Conservation (phyloP, 2,329 filamentous ascomycete genomes). For the Colletotrichum cuscutae region DNA sequence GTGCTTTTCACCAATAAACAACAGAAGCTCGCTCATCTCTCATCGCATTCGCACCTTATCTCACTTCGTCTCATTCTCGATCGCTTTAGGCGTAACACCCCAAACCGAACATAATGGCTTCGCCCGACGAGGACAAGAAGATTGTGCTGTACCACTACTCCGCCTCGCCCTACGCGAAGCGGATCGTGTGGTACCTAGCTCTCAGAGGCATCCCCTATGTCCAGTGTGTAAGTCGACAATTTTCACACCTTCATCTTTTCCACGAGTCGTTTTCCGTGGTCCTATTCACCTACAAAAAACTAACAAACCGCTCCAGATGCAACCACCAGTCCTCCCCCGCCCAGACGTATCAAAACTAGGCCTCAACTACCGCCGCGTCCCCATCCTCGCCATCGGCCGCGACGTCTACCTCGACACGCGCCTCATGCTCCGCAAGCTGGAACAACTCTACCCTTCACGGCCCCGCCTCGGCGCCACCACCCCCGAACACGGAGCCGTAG, state of each 20-base stretch:
- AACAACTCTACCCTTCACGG: conserved; percentile 61
- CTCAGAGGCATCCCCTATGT: conserved; percentile 73
- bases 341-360: conserved; percentile 71
- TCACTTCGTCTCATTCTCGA: background rate
- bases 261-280: too few relatives aligned
- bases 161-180: conserved; percentile 71
- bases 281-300: background rate
- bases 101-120: conserved; percentile 12
- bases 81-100: background rate
- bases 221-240: conserved; percentile 69
- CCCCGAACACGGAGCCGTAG: conserved; percentile 55
- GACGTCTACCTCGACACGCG: conserved; percentile 78
- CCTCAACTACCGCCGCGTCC: conserved; percentile 75
- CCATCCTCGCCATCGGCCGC: conserved; percentile 72
- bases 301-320: conserved; percentile 56
- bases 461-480: conserved; percentile 49
- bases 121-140: background rate
- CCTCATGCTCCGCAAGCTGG: conserved; percentile 74
- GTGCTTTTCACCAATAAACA: too few relatives aligned
- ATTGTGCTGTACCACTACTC: conserved; percentile 75
- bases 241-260: background rate
- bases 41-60: background rate
- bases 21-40: too few relatives aligned
- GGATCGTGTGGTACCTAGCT: conserved; percentile 74
- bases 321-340: conserved; percentile 74